phyloP scores from a whole-genome alignment of 805 yeast species.

The Naumovozyma castellii region DNA sequence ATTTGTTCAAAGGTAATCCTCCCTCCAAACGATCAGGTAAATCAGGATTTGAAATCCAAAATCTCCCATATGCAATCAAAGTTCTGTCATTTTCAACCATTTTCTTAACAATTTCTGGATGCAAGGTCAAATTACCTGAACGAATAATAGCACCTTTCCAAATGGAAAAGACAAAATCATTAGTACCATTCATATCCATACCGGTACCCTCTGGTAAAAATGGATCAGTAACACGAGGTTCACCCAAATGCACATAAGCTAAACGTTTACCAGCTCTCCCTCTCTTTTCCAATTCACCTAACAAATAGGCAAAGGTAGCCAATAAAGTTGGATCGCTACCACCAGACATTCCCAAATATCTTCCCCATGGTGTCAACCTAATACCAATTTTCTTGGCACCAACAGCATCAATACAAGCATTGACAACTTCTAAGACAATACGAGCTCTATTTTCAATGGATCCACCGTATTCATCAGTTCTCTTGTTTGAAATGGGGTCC shows the following conservation, averaged over 20 bases:
- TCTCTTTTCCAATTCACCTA: slow-evolving; percentile 31
- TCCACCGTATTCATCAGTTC: slow-evolving; percentile 48
- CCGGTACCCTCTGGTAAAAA: slow-evolving; percentile 17
- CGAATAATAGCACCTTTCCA: slow-evolving; percentile 37
- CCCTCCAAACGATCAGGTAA: slow-evolving; percentile 34
- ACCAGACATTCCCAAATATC: slow-evolving; percentile 33
- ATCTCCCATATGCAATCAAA: slow-evolving; percentile 36
- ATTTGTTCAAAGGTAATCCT: slow-evolving; percentile 31
- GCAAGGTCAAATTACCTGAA: slow-evolving; percentile 28
- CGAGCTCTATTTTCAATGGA: slow-evolving; percentile 40
- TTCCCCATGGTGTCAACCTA: slow-evolving; percentile 41
- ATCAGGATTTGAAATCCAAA: slow-evolving; percentile 46
- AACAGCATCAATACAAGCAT: slow-evolving; percentile 38
- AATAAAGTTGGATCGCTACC: slow-evolving; percentile 18
- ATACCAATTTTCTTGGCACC: slow-evolving; percentile 42
- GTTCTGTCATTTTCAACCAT: slow-evolving; percentile 26
- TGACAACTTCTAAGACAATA: slow-evolving; percentile 39
- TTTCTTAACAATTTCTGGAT: slow-evolving; percentile 15
- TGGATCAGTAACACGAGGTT: slow-evolving; percentile 33
- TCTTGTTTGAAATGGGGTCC: slow-evolving; percentile 36
- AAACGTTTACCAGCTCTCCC: slow-evolving; percentile 26
- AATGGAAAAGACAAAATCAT: slow-evolving; percentile 30
- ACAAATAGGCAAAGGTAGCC: slow-evolving; percentile 32
- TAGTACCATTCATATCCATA: slow-evolving; percentile 20
- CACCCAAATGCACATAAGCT: slow-evolving; percentile 35